A percentile compares a stretch with the other conserved stretches of the same genome.
These are phyloP conservation scores for Fusarium sp. DNA, from an alignment of 2,329 filamentous ascomycete genomes.

Conservation along the genomic window DNA sequence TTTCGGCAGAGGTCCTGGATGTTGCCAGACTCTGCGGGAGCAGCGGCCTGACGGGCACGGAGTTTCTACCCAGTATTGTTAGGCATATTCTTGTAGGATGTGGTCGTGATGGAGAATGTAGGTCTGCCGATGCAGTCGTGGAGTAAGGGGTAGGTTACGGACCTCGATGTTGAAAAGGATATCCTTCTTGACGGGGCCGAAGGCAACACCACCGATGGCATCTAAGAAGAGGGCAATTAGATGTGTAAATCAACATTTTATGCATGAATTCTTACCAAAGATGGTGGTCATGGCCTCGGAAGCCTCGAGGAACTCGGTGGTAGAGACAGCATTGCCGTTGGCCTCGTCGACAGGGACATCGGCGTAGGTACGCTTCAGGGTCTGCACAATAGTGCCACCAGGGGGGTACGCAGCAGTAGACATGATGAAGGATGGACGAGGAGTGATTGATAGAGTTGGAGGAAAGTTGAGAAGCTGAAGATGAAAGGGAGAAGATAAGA, in stretches of 20 bases:
- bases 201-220: constrained; percentile 77
- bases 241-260: background rate
- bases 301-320: constrained; percentile 90
- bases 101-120: background rate
- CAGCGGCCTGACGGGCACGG: constrained; percentile 81
- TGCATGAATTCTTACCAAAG: constrained; percentile 72
- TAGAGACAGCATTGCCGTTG: constrained; percentile 82
- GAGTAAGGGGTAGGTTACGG: constrained; percentile 35
- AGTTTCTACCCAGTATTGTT: constrained; percentile 75
- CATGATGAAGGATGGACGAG: constrained; percentile 56
- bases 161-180: constrained; percentile 94
- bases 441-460: constrained; percentile 8
- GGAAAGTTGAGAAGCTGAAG: constrained; percentile 13
- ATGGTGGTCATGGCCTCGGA: constrained; percentile 87
- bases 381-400: constrained; percentile 86
- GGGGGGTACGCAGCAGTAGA: constrained; percentile 65
- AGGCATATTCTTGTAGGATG: constrained; percentile 19
- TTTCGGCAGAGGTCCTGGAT: constrained; percentile 87
- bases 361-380: constrained; percentile 84
- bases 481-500: constrained; percentile 5
- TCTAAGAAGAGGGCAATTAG: constrained; percentile 56
- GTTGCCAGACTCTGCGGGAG: constrained; percentile 82
- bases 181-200: constrained; percentile 91
- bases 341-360: constrained; percentile 81
- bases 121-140: background rate